A percentile compares a stretch with the other conserved stretches of the same genome.
Conservation (phyloP, 1,284 basidiomycete species). For the Sanghuangporus weigelae region DNA sequence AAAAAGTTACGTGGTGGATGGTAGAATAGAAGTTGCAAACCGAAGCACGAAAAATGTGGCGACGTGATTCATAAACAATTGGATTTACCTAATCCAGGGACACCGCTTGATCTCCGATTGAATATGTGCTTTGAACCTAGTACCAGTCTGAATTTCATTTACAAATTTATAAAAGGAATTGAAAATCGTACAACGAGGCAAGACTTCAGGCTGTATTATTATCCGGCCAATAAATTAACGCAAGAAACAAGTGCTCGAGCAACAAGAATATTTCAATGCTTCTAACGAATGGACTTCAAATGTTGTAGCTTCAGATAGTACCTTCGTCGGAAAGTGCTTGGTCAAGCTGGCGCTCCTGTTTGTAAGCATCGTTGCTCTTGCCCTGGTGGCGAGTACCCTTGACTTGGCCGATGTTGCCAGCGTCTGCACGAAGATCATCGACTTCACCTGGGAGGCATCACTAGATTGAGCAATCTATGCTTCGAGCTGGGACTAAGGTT, state of each 20-base stretch:
- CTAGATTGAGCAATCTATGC: background rate
- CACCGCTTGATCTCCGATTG: no score
- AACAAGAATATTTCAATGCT: background rate
- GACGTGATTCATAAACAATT: no score
- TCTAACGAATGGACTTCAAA: background rate
- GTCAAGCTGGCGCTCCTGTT: constrained; percentile 13
- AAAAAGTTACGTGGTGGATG: no score
- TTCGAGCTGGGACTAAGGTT: background rate
- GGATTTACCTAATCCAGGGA: no score
- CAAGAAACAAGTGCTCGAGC: background rate
- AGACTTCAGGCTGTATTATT: no score
- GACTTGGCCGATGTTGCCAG: background rate
- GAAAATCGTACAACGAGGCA: no score
- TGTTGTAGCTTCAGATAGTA: background rate
- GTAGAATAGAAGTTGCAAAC: no score
- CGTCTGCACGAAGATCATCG: constrained; percentile 3
- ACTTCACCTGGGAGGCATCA: constrained; percentile 1
- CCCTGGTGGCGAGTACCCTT: constrained; percentile 3
- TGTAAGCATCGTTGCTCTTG: constrained; percentile 9
- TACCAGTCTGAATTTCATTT: no score
- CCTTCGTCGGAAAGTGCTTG: constrained; percentile 5
- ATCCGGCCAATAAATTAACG: no score
- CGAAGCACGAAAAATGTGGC: no score
- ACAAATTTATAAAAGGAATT: no score
- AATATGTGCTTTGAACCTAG: no score